Evolutionary conservation across 306 rosid genomes (phyloP).

Genomic region (Prosopis cineraria): DNA sequence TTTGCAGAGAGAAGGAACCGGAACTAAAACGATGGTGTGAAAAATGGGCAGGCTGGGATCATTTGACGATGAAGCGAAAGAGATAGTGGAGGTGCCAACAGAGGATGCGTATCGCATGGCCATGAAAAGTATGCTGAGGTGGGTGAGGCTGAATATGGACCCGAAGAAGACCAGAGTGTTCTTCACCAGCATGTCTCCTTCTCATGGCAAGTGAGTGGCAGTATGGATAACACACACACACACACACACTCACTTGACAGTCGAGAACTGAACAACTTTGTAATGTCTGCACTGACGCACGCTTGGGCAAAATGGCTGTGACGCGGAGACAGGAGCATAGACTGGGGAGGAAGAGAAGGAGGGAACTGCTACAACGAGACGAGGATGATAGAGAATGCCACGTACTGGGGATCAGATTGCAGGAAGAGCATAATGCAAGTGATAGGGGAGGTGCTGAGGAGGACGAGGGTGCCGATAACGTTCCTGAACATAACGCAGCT

Average conservation of each 20-base stretch:
- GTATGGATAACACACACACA: no score
- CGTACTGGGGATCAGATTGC: slow-evolving; percentile 87
- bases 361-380: slow-evolving; percentile 85
- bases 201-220: slow-evolving; percentile 71
- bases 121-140: slow-evolving; percentile 90
- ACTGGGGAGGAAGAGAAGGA: slow-evolving; percentile 78
- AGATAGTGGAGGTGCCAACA: slow-evolving; percentile 70
- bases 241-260: not conserved
- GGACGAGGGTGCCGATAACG: slow-evolving; percentile 73
- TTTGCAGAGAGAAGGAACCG: not conserved
- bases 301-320: no score
- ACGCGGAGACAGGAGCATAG: slow-evolving; percentile 58
- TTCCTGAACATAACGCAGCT: slow-evolving; percentile 93
- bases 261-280: no score
- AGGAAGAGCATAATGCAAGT: slow-evolving; percentile 83
- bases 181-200: slow-evolving; percentile 99
- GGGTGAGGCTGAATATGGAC: slow-evolving; percentile 88
- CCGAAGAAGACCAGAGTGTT: slow-evolving; percentile 87
- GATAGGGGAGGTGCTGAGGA: slow-evolving; percentile 69
- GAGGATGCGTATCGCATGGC: slow-evolving; percentile 94
- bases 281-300: no score
- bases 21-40: not conserved
- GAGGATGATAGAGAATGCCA: slow-evolving; percentile 59
- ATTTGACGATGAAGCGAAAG: slow-evolving; percentile 77
- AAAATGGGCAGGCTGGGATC: slow-evolving; percentile 66